Conservation (phyloP, 805 yeast genomes). For the Yamadazyma ubonensis region DNA sequence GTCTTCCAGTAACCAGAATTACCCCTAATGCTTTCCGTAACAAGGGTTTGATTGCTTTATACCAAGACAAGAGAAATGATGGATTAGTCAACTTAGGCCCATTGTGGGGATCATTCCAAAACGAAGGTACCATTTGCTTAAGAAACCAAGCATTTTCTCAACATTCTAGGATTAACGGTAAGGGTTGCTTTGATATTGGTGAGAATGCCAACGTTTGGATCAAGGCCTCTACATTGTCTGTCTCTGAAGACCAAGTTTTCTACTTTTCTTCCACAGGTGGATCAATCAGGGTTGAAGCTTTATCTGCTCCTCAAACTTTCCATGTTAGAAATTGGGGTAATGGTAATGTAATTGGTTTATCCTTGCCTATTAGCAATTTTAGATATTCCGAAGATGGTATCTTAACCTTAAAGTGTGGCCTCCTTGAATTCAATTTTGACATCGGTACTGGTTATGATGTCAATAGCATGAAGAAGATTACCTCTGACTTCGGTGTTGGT, state of each 20-base stretch:
- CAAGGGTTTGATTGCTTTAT: slow-evolving; percentile 21
- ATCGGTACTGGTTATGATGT: slow-evolving; percentile 20
- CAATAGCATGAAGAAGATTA: slow-evolving; percentile 13
- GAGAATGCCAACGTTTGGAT: slow-evolving; percentile 16
- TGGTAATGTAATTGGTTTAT: slow-evolving; percentile 15
- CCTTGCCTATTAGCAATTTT: slow-evolving; percentile 12
- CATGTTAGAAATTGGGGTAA: slow-evolving; percentile 22
- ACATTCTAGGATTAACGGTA: slow-evolving; percentile 18
- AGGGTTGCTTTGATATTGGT: slow-evolving; percentile 24
- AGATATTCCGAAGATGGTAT: slow-evolving; percentile 11
- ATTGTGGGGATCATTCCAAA: slow-evolving; percentile 16
- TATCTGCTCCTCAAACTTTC: slow-evolving; percentile 19
- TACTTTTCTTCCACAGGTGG: slow-evolving; percentile 16
- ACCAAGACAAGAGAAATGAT: slow-evolving; percentile 20
- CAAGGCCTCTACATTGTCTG: slow-evolving; percentile 11
- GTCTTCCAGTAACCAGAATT: slow-evolving; percentile 15
- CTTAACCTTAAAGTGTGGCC: slow-evolving; percentile 12
- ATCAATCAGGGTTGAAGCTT: slow-evolving; percentile 16
- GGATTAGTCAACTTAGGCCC: slow-evolving; percentile 17
- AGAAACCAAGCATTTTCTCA: slow-evolving; percentile 20
- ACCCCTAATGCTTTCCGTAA: slow-evolving; percentile 15
- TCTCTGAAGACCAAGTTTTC: slow-evolving; percentile 16
- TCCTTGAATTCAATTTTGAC: slow-evolving; percentile 11
- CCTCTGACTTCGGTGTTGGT: slow-evolving; percentile 17
- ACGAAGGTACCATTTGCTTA: slow-evolving; percentile 25